Percentiles rank a stretch among this genome's conserved stretches.
Evolutionary conservation across 495 filamentous ascomycete genomes (phyloP).

Genomic region (Aspergillus leporis): DNA sequence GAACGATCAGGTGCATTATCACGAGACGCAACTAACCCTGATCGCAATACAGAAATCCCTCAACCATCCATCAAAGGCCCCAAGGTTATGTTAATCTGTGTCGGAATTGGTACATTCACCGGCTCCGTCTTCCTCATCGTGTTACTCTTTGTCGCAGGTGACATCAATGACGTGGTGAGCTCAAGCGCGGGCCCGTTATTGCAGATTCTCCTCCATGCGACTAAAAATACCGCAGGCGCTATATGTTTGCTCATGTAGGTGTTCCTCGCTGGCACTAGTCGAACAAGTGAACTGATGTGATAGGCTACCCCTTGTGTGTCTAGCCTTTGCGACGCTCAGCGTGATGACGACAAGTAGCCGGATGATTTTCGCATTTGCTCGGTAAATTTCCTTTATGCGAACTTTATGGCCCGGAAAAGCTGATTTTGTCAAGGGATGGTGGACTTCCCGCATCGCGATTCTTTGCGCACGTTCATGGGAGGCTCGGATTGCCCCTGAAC

Average conservation of each 20-base stretch:
- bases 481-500: slow-evolving; percentile 64
- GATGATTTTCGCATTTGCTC: slow-evolving; percentile 73
- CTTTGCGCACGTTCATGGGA: slow-evolving; percentile 62
- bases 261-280: neutral
- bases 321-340: slow-evolving; percentile 65
- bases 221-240: slow-evolving; percentile 58
- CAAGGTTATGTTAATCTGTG: slow-evolving; percentile 69
- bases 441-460: slow-evolving; percentile 64
- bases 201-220: slow-evolving; percentile 68
- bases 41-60: slow-evolving; percentile 57
- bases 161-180: slow-evolving; percentile 54
- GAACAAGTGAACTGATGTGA: slow-evolving; percentile 3
- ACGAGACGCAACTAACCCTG: neutral
- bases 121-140: slow-evolving; percentile 66
- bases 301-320: slow-evolving; percentile 64
- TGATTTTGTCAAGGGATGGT: slow-evolving; percentile 49
- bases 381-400: slow-evolving; percentile 17
- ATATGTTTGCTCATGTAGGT: slow-evolving; percentile 65
- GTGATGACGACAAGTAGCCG: slow-evolving; percentile 74
- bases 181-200: slow-evolving; percentile 63
- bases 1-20: neutral
- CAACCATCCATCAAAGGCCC: slow-evolving; percentile 62
- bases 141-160: slow-evolving; percentile 60
- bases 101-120: slow-evolving; percentile 64
- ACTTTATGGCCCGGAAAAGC: neutral